Conservation (phyloP, 331 rosid genomes). For the Acacia pycnantha region DNA sequence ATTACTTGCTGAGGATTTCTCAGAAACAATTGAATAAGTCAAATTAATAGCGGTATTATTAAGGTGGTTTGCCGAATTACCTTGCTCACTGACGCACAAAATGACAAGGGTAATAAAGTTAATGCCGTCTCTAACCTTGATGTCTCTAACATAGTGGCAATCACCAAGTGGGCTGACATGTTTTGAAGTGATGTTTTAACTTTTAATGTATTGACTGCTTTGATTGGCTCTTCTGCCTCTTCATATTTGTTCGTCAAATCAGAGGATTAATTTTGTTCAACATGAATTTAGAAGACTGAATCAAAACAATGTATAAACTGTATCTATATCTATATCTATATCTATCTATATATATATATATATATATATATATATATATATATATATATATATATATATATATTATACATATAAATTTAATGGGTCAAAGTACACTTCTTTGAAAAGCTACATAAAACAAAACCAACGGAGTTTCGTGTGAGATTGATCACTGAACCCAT, state of each 20-base stretch:
- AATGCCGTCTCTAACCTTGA: background rate
- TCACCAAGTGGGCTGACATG: slow-evolving; percentile 14
- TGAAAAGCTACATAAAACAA: background rate
- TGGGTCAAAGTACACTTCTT: background rate
- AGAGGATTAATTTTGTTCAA: background rate
- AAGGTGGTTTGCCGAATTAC: slow-evolving; percentile 21
- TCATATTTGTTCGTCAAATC: background rate
- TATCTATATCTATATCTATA: no score
- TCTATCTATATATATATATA: no score
- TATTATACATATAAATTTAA: no score
- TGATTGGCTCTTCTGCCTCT: background rate
- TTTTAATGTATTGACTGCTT: background rate
- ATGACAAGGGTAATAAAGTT: background rate
- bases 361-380: no score
- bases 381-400: background rate
- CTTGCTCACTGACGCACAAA: background rate
- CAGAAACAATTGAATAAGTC: slow-evolving; percentile 9
- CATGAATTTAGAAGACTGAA: background rate
- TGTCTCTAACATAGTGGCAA: background rate
- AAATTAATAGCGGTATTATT: background rate
- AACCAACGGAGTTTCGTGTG: background rate
- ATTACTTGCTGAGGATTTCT: background rate
- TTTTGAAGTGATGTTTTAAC: no score
- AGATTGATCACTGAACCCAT: background rate
- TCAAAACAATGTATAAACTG: background rate